Evolutionary conservation across 1,284 basidiomycete genomes (phyloP).

Genomic region (Rhizoctonia solani): DNA sequence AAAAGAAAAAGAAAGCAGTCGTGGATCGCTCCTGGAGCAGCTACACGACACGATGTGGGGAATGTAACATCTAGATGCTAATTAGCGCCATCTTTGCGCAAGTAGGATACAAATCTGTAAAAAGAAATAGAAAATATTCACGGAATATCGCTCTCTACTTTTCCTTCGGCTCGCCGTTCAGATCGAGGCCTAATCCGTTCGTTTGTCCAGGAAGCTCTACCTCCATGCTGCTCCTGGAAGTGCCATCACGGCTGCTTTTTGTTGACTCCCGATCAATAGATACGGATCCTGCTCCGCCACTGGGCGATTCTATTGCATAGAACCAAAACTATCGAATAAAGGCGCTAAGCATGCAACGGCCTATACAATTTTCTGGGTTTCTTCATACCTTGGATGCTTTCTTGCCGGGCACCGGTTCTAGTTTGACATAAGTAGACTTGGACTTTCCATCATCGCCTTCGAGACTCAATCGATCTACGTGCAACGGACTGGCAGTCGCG

Average conservation of each 20-base stretch:
- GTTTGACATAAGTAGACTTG: slow-evolving; percentile 66
- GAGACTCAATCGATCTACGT: slow-evolving; percentile 21
- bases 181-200: slow-evolving; percentile 16
- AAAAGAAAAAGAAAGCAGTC: no score
- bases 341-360: not conserved
- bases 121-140: not conserved
- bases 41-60: not conserved
- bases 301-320: slow-evolving; percentile 65
- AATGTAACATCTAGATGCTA: slow-evolving; percentile 3
- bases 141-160: not conserved
- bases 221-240: slow-evolving; percentile 14
- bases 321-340: slow-evolving; percentile 37
- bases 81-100: not conserved
- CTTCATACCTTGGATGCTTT: slow-evolving; percentile 82
- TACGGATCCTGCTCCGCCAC: slow-evolving; percentile 10
- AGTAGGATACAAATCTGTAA: not conserved
- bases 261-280: slow-evolving; percentile 11
- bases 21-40: no score
- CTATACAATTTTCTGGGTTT: not conserved
- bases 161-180: not conserved
- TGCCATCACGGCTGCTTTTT: not conserved
- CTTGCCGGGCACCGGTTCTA: slow-evolving; percentile 72
- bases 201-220: not conserved
- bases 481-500: slow-evolving; percentile 19
- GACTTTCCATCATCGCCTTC: not conserved